A percentile compares a stretch with the other conserved stretches of the same genome.
These are phyloP conservation scores for Hypoxylon sp. DNA, from an alignment of 2,329 filamentous ascomycete genomes.

Conservation along the genomic window DNA sequence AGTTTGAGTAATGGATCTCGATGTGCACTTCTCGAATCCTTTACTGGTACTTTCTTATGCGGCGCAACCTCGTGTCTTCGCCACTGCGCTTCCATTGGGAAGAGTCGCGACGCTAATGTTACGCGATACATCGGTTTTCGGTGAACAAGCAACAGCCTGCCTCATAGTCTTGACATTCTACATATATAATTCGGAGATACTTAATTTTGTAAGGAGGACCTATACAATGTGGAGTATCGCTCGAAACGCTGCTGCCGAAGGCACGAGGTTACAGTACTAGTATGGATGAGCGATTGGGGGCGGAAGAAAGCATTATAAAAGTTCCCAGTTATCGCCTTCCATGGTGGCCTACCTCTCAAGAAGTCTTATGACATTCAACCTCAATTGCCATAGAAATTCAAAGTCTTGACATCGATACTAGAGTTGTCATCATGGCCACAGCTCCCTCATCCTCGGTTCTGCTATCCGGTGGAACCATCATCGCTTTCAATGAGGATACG, in stretches of 20 bases:
- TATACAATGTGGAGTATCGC: background rate
- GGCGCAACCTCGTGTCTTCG: background rate
- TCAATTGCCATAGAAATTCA: background rate
- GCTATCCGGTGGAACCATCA: constrained; percentile 52
- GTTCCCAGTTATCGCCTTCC: background rate
- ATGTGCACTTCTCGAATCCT: background rate
- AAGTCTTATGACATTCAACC: background rate
- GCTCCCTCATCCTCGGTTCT: constrained; percentile 45
- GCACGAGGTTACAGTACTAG: background rate
- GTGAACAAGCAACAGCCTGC: background rate
- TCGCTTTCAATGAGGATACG: constrained; percentile 49
- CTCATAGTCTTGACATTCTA: no score
- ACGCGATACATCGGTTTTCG: background rate
- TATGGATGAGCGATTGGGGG: background rate
- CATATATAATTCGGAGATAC: background rate
- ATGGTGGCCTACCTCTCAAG: background rate
- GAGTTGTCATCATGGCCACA: constrained; percentile 19
- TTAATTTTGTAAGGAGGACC: background rate
- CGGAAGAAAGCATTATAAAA: background rate
- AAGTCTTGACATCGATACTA: background rate
- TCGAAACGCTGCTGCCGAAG: background rate
- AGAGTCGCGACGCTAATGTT: background rate
- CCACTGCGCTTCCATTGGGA: background rate
- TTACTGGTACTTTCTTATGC: background rate
- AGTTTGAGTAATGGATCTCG: background rate